Conservation (phyloP, 768 basidiomycete species). For the Xerocomus potaroensis region DNA sequence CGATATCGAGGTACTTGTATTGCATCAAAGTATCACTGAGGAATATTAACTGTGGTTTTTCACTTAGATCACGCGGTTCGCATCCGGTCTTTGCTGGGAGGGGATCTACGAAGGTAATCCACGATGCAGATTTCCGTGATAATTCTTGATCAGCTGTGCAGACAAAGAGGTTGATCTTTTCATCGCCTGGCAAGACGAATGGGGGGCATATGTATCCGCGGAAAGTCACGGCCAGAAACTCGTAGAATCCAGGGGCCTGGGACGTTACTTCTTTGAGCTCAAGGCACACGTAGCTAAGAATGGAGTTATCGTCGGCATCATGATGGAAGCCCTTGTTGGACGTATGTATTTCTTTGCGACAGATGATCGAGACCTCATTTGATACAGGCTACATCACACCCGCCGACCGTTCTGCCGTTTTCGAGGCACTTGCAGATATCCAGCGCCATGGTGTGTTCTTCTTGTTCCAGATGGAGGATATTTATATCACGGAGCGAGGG, state of each 20-base stretch:
- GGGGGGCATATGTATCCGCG: conserved; percentile 19
- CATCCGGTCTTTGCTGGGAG: conserved; percentile 21
- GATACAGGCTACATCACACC: conserved; percentile 17
- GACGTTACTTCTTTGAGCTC: conserved; percentile 28
- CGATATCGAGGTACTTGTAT: conserved; percentile 27
- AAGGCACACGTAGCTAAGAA: conserved; percentile 28
- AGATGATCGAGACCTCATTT: conserved; percentile 6
- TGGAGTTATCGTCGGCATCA: conserved; percentile 29
- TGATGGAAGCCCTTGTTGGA: conserved; percentile 28
- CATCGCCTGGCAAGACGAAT: conserved; percentile 26
- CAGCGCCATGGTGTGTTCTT: conserved; percentile 27
- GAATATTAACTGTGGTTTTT: background rate
- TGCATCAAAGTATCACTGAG: too few relatives aligned
- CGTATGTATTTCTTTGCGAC: conserved; percentile 13
- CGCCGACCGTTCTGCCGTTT: conserved; percentile 27
- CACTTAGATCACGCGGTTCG: conserved; percentile 25
- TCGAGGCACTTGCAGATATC: conserved; percentile 29
- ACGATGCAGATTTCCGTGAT: background rate
- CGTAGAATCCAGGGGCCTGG: conserved; percentile 25
- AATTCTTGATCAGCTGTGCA: conserved; percentile 4
- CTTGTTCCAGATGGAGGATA: conserved; percentile 14
- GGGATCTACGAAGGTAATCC: conserved; percentile 25
- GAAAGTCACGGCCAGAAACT: conserved; percentile 30
- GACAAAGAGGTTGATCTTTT: conserved; percentile 26
- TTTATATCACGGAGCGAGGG: conserved; percentile 28